Base-by-base conservation (phyloP, 108 stramenopile genomes). In the Nitzschia inconspicua region DNA sequence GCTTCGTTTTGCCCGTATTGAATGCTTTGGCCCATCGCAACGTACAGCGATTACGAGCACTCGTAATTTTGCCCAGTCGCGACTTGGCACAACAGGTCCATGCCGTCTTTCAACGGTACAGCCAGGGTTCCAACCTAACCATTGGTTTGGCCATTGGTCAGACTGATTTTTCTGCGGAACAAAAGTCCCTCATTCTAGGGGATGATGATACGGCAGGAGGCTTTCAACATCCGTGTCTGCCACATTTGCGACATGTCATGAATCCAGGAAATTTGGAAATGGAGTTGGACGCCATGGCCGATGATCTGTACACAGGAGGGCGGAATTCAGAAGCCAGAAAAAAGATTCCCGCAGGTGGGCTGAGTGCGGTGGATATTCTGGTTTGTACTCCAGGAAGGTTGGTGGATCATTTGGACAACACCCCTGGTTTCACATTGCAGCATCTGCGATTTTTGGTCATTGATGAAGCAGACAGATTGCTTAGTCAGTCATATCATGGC, bases 371-470 rank as follows among this genome's bases (percentile, higher is more conserved):
- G 16, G 97, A 98, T 68, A 82, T 97, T 32, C 73, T 98, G 32
- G 91, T 98, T n/a, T 83, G 88, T 5, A 98, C 97, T 34, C 97
- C 97, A 14, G 97, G 97, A 6, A 72, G 95, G 23, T 68, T 96
- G 52, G 68, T 96, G 27, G 95, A 97, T 67, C 95, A 95, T 73
- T 64, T 96, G 39, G 91, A 94, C 61, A 65, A 77, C 40, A 97
- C 94, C 24, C 94, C 92, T 2, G 97, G 97, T 10, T 96, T 98
- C 66, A 89, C 94, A 30, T 67, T 96, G 59, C 85, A 94, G 60
- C 93, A 96, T 63, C 73, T 96, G 47, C 59, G 78, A 36, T 98
- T 85, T 65, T 76, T 98, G 26, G 88, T 96, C 18, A 74, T 98
- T 51, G 97, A 98, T 59, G 97, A 98, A 74, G 97, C 94, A 0